These are phyloP conservation scores for Metschnikowia lochheadii DNA, from an alignment of 805 yeast genomes.

Conservation along the genomic window DNA sequence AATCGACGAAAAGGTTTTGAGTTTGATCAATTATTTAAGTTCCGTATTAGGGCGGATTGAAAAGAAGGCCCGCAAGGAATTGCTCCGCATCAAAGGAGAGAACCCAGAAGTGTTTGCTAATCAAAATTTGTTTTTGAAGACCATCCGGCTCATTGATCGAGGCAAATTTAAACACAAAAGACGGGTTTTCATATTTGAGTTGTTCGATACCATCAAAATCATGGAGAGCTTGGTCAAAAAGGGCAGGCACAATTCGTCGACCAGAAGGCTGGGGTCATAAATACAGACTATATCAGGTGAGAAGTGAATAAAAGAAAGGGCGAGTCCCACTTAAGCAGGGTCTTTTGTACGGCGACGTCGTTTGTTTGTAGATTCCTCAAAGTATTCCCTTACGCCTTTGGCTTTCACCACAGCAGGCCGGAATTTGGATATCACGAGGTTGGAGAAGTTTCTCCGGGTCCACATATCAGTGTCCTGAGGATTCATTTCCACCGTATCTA, in stretches of 20 bases:
- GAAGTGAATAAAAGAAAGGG: not conserved
- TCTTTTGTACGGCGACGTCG: slow-evolving; percentile 4
- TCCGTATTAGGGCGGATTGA: slow-evolving; percentile 38
- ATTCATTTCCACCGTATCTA: slow-evolving; percentile 31
- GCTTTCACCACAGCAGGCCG: slow-evolving; percentile 27
- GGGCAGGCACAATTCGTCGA: slow-evolving; percentile 31
- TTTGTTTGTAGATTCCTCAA: slow-evolving; percentile 6
- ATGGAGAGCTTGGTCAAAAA: slow-evolving; percentile 49
- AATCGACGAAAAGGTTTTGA: slow-evolving; percentile 24
- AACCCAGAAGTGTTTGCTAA: slow-evolving; percentile 53
- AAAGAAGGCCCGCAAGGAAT: slow-evolving; percentile 53
- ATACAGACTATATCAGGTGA: not conserved
- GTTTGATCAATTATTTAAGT: slow-evolving; percentile 49
- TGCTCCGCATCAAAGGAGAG: slow-evolving; percentile 49
- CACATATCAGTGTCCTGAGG: slow-evolving; percentile 39
- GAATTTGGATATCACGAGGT: slow-evolving; percentile 32
- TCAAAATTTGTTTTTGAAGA: slow-evolving; percentile 49
- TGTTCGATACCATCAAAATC: slow-evolving; percentile 46
- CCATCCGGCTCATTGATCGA: slow-evolving; percentile 48
- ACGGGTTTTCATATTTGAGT: slow-evolving; percentile 61
- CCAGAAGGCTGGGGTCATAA: not conserved
- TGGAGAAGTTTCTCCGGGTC: slow-evolving; percentile 34
- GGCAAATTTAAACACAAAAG: slow-evolving; percentile 61
- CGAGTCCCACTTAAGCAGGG: not conserved
- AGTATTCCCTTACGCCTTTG: slow-evolving; percentile 20